Percentiles rank a stretch among this genome's conserved stretches.
phyloP scores from a whole-genome alignment of 2,329 filamentous ascomycete species.

The Pestalotiopsis sp. region DNA sequence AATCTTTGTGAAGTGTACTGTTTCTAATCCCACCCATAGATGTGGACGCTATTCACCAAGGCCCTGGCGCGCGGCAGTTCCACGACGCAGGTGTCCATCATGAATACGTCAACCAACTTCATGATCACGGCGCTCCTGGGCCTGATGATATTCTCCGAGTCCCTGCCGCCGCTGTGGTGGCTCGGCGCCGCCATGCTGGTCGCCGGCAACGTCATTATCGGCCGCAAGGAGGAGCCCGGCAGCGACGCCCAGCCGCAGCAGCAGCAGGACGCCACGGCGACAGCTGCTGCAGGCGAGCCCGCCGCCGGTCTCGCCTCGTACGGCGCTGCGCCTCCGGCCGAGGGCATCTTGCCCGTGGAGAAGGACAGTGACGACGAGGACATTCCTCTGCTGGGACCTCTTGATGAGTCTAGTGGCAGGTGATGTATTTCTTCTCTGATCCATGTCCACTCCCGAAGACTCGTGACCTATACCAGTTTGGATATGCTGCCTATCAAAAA shows the following conservation, averaged over 20 bases:
- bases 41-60: slow-evolving; percentile 84
- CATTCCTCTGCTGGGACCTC: slow-evolving; percentile 10
- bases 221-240: slow-evolving; percentile 52
- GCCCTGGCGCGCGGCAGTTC: slow-evolving; percentile 75
- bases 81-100: slow-evolving; percentile 78
- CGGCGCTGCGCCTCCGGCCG: neutral
- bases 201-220: slow-evolving; percentile 78
- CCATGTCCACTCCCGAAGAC: neutral
- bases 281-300: neutral
- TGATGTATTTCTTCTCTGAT: neutral
- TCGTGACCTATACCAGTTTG: neutral
- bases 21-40: slow-evolving; percentile 40
- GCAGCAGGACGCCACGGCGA: too few species aligned
- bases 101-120: slow-evolving; percentile 84
- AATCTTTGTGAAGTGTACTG: neutral
- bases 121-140: slow-evolving; percentile 76
- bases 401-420: neutral
- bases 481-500: neutral
- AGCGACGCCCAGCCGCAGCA: neutral
- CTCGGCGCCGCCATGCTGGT: slow-evolving; percentile 72
- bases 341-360: slow-evolving; percentile 7
- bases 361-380: slow-evolving; percentile 16
- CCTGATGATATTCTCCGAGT: slow-evolving; percentile 70
- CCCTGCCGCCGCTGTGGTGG: slow-evolving; percentile 76
- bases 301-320: neutral